Evolutionary conservation across 257 asterid species (phyloP).

Genomic region (Fraxinus americana): DNA sequence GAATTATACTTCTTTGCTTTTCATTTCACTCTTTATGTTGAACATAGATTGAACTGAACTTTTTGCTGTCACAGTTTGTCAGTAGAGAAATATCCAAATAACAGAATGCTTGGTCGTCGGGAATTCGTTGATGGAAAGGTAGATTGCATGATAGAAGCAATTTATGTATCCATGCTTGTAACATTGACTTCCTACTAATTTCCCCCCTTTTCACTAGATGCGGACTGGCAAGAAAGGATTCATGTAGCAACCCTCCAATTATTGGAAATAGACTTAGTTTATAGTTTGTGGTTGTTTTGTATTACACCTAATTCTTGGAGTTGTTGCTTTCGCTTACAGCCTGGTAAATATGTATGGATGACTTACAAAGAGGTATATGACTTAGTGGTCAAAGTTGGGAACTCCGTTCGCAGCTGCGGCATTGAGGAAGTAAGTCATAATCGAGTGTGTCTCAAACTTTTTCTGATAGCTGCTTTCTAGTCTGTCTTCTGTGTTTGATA

Average conservation of each 20-base stretch:
- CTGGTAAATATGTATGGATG: constrained; percentile 83
- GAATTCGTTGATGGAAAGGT: constrained; percentile 82
- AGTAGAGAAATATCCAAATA: constrained; percentile 79
- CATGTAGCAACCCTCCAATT: not conserved
- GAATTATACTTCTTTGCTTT: not conserved
- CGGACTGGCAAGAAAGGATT: not conserved
- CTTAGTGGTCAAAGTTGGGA: constrained; percentile 74
- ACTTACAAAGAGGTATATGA: constrained; percentile 85
- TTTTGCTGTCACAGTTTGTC: constrained; percentile 58
- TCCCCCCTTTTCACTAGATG: constrained; percentile 2
- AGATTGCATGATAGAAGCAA: constrained; percentile 22
- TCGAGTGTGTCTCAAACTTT: not conserved
- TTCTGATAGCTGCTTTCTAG: not conserved
- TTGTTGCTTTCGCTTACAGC: constrained; percentile 48
- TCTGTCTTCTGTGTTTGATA: not conserved
- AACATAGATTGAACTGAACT: constrained; percentile 9
- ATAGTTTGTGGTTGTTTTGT: constrained; percentile 1
- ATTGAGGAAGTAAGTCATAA: constrained; percentile 64
- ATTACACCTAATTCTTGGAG: constrained; percentile 23
- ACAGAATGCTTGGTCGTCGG: constrained; percentile 87
- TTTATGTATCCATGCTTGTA: constrained; percentile 26
- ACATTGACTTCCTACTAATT: constrained; percentile 6
- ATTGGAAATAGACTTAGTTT: not conserved
- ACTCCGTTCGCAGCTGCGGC: constrained; percentile 79
- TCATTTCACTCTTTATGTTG: constrained; percentile 6